Base-by-base conservation (phyloP, 352 stramenopile species). In the Phytophthora aleatoria region DNA sequence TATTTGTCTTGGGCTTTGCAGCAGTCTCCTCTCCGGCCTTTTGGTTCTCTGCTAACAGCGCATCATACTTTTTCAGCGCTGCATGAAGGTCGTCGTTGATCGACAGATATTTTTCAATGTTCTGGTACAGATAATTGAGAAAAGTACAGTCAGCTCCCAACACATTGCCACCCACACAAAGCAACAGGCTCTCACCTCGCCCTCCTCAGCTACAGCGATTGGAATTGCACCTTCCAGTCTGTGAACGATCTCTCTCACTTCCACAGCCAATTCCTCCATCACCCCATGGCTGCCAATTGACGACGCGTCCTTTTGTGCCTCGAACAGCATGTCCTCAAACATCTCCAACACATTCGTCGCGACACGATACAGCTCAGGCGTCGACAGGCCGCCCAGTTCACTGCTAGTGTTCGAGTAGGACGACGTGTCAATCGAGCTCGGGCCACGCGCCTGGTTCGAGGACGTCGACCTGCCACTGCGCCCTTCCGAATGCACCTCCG, bases 241-340 rank as follows among this genome's bases (percentile, higher is more conserved):
- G 47, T 84, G 70, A 20, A 86, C 67, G 5, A 94, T 77, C 48
- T 92, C 81, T 63, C 73, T 53, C 13, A 83, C 75, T 61, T 94
- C 77, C 6, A 69, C 53, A 10, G 77, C 79, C 38, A 94, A 67
- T 64, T 94, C 85, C n/a, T 85, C 73, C 58, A 92, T 91, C 45
- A 90, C 83, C 0, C 81, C 83, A 8, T 75, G 67, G 27, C 68
- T 78, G 3, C 55, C 64, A 6, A 88, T 79, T 1, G 69, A 74
- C 44, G 77, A 73, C 1, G 66, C 24, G 10, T 77, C 50, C 55
- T 87, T 91, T 57, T 84, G 74, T 0, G 71, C 79, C 54, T 92
- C 85, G 51, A 78, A 74, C 24, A 94, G 64, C 85, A 94, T 92
- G 61, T 94, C 85, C 36, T 94, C 85, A 57, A 94, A 89, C 85